These are phyloP conservation scores for Berberis vulgaris DNA, from an alignment of 164 flowering plant genomes.

Conservation along the genomic window DNA sequence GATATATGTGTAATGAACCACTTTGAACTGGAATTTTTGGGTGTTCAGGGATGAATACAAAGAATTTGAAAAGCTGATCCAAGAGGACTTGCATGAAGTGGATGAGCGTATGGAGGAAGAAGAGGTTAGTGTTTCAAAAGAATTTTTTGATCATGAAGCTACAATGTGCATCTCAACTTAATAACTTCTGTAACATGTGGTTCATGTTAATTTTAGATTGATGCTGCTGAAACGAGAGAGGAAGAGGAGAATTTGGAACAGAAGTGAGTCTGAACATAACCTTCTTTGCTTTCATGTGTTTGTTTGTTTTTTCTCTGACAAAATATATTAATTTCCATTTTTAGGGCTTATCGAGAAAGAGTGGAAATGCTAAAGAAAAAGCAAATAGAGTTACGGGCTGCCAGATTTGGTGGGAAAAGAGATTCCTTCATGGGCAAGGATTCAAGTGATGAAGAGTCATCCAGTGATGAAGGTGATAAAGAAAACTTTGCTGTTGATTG, in stretches of 20 bases:
- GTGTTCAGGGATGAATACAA: slow-evolving; percentile 78
- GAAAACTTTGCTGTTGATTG: slow-evolving; percentile 70
- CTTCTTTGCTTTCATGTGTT: neutral
- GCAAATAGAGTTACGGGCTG: slow-evolving; percentile 56
- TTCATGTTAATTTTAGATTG: slow-evolving; percentile 40
- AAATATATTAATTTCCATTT: neutral
- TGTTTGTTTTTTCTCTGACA: neutral
- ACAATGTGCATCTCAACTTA: neutral
- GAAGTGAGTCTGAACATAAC: slow-evolving; percentile 32
- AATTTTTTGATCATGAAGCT: neutral
- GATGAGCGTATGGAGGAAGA: slow-evolving; percentile 92
- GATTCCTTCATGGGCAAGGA: slow-evolving; percentile 20
- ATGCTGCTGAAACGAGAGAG: slow-evolving; percentile 87
- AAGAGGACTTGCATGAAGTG: slow-evolving; percentile 76
- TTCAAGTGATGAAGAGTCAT: slow-evolving; percentile 37
- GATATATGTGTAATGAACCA: no score
- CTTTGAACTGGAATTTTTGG: neutral
- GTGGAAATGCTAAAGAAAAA: slow-evolving; percentile 64
- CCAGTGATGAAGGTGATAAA: slow-evolving; percentile 51
- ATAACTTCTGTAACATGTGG: neutral
- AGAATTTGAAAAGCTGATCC: slow-evolving; percentile 82
- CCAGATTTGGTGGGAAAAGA: slow-evolving; percentile 26
- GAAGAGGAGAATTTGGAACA: slow-evolving; percentile 74
- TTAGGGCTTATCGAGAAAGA: slow-evolving; percentile 55
- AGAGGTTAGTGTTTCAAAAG: slow-evolving; percentile 41